Evolutionary conservation across 2,329 filamentous ascomycete species (phyloP).

Genomic region (Anthostomella pinea): DNA sequence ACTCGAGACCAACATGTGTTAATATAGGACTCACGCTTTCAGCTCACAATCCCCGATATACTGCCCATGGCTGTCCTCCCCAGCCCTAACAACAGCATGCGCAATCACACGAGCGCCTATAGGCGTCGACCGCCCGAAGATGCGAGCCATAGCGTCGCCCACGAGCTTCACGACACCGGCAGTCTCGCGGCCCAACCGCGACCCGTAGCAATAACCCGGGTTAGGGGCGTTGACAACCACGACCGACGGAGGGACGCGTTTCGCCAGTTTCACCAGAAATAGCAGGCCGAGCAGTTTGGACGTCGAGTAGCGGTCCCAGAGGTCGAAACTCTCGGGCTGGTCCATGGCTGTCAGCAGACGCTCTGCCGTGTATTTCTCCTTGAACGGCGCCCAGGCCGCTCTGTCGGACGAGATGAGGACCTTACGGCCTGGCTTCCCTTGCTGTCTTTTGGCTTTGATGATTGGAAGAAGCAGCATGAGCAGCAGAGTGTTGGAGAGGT

Average conservation of each 20-base stretch:
- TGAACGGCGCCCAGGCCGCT: conserved; percentile 19
- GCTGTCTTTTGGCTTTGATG: conserved; percentile 33
- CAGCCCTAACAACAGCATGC: conserved; percentile 7
- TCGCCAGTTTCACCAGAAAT: conserved; percentile 27
- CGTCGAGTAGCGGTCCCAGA: conserved; percentile 14
- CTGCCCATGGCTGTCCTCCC: conserved; percentile 12
- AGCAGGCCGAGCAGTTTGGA: conserved; percentile 29
- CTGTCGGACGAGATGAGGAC: conserved; percentile 26
- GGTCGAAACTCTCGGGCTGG: conserved; percentile 5
- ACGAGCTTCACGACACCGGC: background rate
- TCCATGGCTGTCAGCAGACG: conserved; percentile 12
- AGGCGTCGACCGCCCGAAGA: conserved; percentile 4
- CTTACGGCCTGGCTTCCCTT: conserved; percentile 7
- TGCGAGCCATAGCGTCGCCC: background rate
- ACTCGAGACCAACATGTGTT: no score
- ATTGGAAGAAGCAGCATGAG: conserved; percentile 44
- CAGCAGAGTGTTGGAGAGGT: conserved; percentile 48
- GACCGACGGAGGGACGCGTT: conserved; percentile 17
- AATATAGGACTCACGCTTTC: conserved; percentile 12
- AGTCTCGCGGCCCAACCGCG: conserved; percentile 6
- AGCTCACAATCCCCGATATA: conserved; percentile 17
- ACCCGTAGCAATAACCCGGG: conserved; percentile 16
- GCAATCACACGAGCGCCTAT: conserved; percentile 14
- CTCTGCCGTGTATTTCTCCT: conserved; percentile 2
- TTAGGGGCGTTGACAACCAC: conserved; percentile 11